A percentile compares a stretch with the other conserved stretches of the same genome.
These are phyloP conservation scores for Botrytis fragariae DNA, from an alignment of 2,329 filamentous ascomycete species.

Conservation along the genomic window DNA sequence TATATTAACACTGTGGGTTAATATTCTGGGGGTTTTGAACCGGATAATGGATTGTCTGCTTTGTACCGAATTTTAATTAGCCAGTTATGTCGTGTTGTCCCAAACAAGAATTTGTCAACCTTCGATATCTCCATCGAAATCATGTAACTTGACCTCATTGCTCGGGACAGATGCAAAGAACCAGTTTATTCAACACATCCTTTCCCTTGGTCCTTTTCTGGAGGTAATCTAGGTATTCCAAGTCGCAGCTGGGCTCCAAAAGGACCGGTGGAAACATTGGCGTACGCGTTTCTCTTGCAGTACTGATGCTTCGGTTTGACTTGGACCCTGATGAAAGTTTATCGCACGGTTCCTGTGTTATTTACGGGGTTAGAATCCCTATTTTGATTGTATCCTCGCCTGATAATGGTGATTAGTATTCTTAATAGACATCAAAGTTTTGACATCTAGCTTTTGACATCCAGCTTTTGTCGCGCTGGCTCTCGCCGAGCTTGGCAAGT, in stretches of 20 bases:
- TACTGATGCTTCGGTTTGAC: neutral
- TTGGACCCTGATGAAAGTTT: neutral
- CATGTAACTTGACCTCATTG: neutral
- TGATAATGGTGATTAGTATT: neutral
- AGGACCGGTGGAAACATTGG: neutral
- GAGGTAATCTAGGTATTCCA: neutral
- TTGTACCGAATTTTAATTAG: neutral
- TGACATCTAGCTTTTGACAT: neutral
- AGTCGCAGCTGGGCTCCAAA: neutral
- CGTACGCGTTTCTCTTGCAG: neutral
- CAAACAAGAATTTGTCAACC: neutral
- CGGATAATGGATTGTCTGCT: neutral
- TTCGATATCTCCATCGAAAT: neutral
- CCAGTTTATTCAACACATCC: too few species aligned
- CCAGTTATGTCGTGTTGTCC: neutral
- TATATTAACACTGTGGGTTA: neutral
- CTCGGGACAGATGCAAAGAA: neutral
- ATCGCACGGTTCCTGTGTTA: neutral
- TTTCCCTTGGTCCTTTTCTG: neutral
- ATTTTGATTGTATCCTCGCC: neutral
- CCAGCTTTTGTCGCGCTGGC: neutral
- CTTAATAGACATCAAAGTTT: neutral
- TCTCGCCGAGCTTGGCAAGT: neutral
- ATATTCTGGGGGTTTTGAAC: neutral
- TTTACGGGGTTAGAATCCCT: neutral